A percentile compares a stretch with the other conserved stretches of the same genome.
These are phyloP conservation scores for Porcisia deanei DNA, from an alignment of 208 protist species.

Conservation along the genomic window DNA sequence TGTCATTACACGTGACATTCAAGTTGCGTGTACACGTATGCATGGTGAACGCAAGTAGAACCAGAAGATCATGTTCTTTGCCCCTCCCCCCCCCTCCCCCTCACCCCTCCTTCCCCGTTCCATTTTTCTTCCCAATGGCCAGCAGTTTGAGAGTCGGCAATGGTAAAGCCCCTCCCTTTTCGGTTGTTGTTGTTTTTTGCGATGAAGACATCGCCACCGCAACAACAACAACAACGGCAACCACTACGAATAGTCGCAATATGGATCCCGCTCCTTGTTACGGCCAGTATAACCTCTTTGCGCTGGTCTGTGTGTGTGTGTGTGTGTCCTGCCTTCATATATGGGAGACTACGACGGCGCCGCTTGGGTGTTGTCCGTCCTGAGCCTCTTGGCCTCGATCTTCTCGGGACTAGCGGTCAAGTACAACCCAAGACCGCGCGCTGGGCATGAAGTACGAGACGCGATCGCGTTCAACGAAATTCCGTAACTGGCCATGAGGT, in stretches of 20 bases:
- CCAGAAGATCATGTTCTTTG: background rate
- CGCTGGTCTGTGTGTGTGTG: background rate
- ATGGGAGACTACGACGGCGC: background rate
- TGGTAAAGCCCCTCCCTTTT: too few species aligned
- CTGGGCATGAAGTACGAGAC: slow-evolving; percentile 39
- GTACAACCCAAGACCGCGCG: slow-evolving; percentile 33
- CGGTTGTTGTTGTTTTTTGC: too few species aligned
- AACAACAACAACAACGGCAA: background rate
- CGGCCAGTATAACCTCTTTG: too few species aligned
- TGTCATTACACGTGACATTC: background rate
- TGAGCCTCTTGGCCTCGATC: slow-evolving; percentile 16
- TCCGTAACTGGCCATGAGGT: slow-evolving; percentile 73
- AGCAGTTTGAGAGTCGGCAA: too few species aligned
- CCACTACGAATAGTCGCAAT: too few species aligned
- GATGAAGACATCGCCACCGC: too few species aligned
- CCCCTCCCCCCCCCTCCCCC: background rate
- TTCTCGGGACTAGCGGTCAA: slow-evolving; percentile 37
- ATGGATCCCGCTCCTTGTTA: background rate
- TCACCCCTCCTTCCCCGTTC: background rate
- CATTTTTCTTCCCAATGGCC: too few species aligned
- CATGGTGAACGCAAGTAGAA: too few species aligned
- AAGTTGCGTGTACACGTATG: too few species aligned
- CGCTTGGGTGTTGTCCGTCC: background rate
- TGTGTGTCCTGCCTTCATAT: background rate
- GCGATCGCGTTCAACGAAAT: slow-evolving; percentile 75